Base-by-base conservation (phyloP, 176 grass and related monocot genomes). In the Metroxylon sagu region DNA sequence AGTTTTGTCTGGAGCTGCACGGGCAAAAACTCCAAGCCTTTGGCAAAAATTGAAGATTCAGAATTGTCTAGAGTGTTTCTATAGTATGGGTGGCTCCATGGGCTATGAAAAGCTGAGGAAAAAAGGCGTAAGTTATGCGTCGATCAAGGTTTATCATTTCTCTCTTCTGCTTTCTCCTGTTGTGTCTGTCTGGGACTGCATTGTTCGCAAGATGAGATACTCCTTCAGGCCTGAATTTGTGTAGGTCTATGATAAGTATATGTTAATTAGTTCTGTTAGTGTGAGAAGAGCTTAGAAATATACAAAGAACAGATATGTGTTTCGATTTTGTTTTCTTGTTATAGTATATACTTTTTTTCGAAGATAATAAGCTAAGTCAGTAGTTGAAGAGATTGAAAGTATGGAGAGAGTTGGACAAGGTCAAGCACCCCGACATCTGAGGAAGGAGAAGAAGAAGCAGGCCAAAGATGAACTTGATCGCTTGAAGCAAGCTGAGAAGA, bases 131-230 rank as follows among this genome's bases (percentile, higher is more conserved):
- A 62, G 57, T 53, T 58, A 84, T 87, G 79, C 72, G 63, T 76
- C 83, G 71, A 53, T 75, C 21, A 78, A 52, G 29, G 69, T 68
- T 17, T 79, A 89, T 80, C 63, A 74, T 29, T 74, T 71, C 50
- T 85, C 69, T 6, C 78, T 95, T 62, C 72, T 95, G 16, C 89
- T 95, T 57, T 89, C 55, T 60, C 89, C 89, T 54, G 64, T 83
- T 16, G 75, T 95, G 56, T 89, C 85, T 72, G 85, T 74, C 62
- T 95, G 89, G 89, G 89, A 95, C 29, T 95, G 89, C 77, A 89
- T 89, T 67, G 85, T 95, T 60, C 89, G 89, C 81, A 95, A 95
- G 77, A 85, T 89, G 71, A 89, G 85, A 85, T 95, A 95, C 89
- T 85, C 89, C 19, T 89, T 89, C 85, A 88, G 89, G 70, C 89